These are phyloP conservation scores for Vishniacozyma victoriae DNA, from an alignment of 768 basidiomycete genomes.

Conservation along the genomic window DNA sequence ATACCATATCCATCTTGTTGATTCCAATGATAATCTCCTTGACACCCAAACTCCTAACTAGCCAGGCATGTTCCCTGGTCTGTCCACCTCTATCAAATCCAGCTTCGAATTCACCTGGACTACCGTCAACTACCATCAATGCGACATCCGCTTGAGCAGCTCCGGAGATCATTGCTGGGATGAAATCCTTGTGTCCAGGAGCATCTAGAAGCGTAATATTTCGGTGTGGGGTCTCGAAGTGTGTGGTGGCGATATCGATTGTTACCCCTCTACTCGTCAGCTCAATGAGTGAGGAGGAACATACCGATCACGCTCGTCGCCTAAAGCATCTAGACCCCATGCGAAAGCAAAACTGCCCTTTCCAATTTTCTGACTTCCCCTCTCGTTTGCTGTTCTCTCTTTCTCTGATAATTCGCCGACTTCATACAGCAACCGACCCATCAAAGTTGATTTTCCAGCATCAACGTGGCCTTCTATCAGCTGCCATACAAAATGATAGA, in stretches of 20 bases:
- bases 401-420: slow-evolving; percentile 83
- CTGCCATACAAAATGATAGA: background rate
- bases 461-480: slow-evolving; percentile 79
- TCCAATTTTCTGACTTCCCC: slow-evolving; percentile 80
- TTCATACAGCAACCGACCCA: slow-evolving; percentile 91
- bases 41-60: slow-evolving; percentile 88
- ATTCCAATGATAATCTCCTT: slow-evolving; percentile 84
- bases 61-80: slow-evolving; percentile 85
- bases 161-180: slow-evolving; percentile 99
- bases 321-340: slow-evolving; percentile 90
- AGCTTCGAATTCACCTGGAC: slow-evolving; percentile 87
- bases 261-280: slow-evolving; percentile 74
- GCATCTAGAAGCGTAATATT: slow-evolving; percentile 92
- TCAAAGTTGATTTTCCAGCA: slow-evolving; percentile 95
- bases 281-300: slow-evolving; percentile 15
- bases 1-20: slow-evolving; percentile 89
- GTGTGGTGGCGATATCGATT: slow-evolving; percentile 89
- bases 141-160: slow-evolving; percentile 96
- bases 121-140: slow-evolving; percentile 83
- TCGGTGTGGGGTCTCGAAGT: slow-evolving; percentile 64
- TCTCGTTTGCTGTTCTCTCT: slow-evolving; percentile 72
- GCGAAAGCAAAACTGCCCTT: slow-evolving; percentile 97
- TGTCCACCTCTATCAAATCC: slow-evolving; percentile 93
- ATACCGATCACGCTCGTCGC: slow-evolving; percentile 87
- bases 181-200: slow-evolving; percentile 94